phyloP scores from a whole-genome alignment of 2,329 filamentous ascomycete species.

The Rugonectria rugulosa region DNA sequence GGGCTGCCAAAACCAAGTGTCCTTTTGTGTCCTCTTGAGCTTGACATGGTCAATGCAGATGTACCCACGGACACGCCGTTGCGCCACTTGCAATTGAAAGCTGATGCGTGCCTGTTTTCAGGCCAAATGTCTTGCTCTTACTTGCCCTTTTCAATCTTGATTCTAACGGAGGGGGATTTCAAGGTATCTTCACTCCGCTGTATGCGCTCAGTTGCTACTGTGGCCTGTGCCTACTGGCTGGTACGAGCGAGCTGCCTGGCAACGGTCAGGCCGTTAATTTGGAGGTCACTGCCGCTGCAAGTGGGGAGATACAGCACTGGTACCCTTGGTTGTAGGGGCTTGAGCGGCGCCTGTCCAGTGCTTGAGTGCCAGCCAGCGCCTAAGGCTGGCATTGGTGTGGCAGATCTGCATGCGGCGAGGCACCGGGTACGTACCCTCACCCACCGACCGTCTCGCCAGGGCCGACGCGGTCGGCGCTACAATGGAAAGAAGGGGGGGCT shows the following conservation, averaged over 20 bases:
- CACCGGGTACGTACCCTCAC: conserved; percentile 17
- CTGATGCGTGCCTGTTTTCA: conserved; percentile 22
- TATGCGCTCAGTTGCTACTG: too few species aligned
- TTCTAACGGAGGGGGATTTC: too few species aligned
- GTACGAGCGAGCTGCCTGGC: too few species aligned
- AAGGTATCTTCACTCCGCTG: background rate
- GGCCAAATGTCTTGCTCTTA: background rate
- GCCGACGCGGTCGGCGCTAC: conserved; percentile 23
- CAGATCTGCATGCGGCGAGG: conserved; percentile 37
- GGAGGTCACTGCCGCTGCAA: too few species aligned
- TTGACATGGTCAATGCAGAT: conserved; percentile 18
- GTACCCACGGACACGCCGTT: conserved; percentile 33
- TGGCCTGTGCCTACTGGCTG: too few species aligned
- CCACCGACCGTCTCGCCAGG: conserved; percentile 29
- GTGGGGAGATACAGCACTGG: too few species aligned
- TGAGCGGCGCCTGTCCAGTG: too few species aligned
- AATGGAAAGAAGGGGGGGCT: conserved; percentile 19
- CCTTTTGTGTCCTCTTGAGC: background rate
- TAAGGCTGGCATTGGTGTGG: conserved; percentile 12
- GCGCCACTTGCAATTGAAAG: conserved; percentile 25
- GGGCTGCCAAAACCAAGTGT: conserved; percentile 17
- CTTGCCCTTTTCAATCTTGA: too few species aligned
- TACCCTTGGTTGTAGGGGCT: too few species aligned
- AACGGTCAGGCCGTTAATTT: too few species aligned
- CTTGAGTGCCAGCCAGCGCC: too few species aligned